Conservation (phyloP, 805 yeast species). For the Clavispora vitiphila region DNA sequence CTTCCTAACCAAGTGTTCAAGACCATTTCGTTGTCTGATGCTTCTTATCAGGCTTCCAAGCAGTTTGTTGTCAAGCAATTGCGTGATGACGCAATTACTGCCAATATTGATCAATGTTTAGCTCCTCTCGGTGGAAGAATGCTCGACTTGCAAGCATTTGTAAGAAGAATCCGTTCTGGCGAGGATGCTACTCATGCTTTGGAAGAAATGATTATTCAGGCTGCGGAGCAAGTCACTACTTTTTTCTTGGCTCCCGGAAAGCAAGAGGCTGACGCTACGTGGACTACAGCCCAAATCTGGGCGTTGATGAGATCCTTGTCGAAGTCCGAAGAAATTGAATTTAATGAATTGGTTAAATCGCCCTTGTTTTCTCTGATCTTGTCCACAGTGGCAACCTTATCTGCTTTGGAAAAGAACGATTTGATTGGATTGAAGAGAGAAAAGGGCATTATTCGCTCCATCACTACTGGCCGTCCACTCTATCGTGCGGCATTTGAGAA, state of each 20-base stretch:
- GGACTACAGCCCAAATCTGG: conserved; percentile 87
- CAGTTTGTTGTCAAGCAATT: conserved; percentile 62
- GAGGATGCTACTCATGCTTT: conserved; percentile 77
- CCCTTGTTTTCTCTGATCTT: conserved; percentile 59
- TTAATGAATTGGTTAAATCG: conserved; percentile 47
- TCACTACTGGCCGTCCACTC: conserved; percentile 80
- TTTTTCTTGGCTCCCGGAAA: conserved; percentile 43
- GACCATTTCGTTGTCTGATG: conserved; percentile 71
- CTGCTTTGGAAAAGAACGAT: conserved; percentile 75
- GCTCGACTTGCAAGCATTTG: conserved; percentile 87
- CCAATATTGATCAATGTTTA: conserved; percentile 49
- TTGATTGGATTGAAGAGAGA: conserved; percentile 67
- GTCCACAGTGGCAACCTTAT: conserved; percentile 41
- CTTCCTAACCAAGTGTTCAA: conserved; percentile 87
- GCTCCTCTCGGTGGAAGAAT: conserved; percentile 90
- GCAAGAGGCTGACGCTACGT: conserved; percentile 38
- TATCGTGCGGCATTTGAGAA: conserved; percentile 72
- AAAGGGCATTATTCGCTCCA: conserved; percentile 64
- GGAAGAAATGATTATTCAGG: conserved; percentile 73
- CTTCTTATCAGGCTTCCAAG: conserved; percentile 64
- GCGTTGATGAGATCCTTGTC: conserved; percentile 63
- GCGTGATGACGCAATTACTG: conserved; percentile 19
- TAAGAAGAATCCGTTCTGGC: conserved; percentile 82
- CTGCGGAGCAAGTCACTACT: conserved; percentile 84
- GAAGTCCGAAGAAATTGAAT: conserved; percentile 39